A percentile compares a stretch with the other conserved stretches of the same genome.
Evolutionary conservation across 257 asterid species (phyloP).

Genomic region (Solanum etuberosum): DNA sequence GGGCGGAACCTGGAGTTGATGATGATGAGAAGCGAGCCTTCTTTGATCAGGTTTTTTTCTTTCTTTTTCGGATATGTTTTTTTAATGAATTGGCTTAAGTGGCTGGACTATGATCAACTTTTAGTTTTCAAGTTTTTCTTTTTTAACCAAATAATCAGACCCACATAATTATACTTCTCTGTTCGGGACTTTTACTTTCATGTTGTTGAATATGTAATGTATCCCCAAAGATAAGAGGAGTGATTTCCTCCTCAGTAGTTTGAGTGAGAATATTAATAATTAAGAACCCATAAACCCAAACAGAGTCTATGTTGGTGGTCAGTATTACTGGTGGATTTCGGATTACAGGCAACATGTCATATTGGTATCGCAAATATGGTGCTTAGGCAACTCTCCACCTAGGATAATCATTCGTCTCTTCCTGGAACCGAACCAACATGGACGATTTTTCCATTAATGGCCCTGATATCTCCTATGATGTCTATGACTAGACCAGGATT

Average conservation of each 20-base stretch:
- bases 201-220: not conserved
- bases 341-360: constrained; percentile 20
- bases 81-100: not conserved
- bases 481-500: constrained; percentile 74
- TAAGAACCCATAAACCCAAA: not conserved
- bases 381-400: constrained; percentile 95
- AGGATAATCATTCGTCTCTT: constrained; percentile 80
- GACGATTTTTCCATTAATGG: constrained; percentile 67
- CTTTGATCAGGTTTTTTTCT: constrained; percentile 54
- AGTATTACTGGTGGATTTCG: not conserved
- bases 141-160: not conserved
- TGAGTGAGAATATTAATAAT: not conserved
- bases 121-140: not conserved
- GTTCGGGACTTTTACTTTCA: not conserved
- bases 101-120: not conserved
- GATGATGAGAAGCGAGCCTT: constrained; percentile 63
- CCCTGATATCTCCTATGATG: constrained; percentile 86
- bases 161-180: not conserved
- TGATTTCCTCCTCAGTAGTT: not conserved
- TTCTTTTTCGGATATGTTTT: not conserved
- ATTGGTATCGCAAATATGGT: constrained; percentile 87
- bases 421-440: constrained; percentile 56
- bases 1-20: constrained; percentile 81
- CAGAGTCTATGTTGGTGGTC: not conserved
- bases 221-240: not conserved